Evolutionary conservation across 306 rosid genomes (phyloP), one percentile per base, ranked within the genome.

Genomic region (Dryas alaskensis): DNA sequence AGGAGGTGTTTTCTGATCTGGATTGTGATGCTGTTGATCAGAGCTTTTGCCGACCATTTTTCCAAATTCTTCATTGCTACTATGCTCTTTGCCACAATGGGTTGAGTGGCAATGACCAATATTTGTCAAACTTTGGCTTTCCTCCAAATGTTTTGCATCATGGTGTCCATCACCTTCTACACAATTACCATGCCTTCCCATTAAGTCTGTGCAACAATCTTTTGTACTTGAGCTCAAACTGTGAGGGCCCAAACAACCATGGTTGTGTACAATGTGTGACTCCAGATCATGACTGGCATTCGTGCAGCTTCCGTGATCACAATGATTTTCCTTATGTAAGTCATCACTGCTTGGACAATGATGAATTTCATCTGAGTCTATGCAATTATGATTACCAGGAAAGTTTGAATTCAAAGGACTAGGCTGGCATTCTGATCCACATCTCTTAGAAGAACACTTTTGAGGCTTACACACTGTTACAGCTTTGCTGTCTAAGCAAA

Each of bases 401-500:
- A 77, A 73, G 75, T 81, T 80, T 47, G 83, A 67, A 67, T 73
- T 78, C 39, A 76, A 46, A 65, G 48, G 54, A 70, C 70, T 63
- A 48, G 89, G 76, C 51, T 73, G 74, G 71, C 84, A 76, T 53
- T 79, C 86, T 55, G 86, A 69, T 1, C 13, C 84, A 47, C 79
- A 72, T 0, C 64, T 42, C 55, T 68, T 17, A 12, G 94, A 79
- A 48, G 81, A 72, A 59, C 80, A 71, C 51, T 81, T 90, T 48
- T 87, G 79, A 46, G 86, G 70, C 50, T 52, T 9, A 42, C 68
- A 80, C 16, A 44, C 65, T 46, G 76, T 76, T 43, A 50, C 63
- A 19, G 62, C 53, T 54, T 73, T 72, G 16, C 77, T 80, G 51
- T 78, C 80, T 71, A 87, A 87, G 82, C 84, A 80, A 60, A 89